Evolutionary conservation across 352 stramenopile genomes (phyloP), one percentile per base, ranked within the genome.

Genomic region (Phytophthora hybrid): DNA sequence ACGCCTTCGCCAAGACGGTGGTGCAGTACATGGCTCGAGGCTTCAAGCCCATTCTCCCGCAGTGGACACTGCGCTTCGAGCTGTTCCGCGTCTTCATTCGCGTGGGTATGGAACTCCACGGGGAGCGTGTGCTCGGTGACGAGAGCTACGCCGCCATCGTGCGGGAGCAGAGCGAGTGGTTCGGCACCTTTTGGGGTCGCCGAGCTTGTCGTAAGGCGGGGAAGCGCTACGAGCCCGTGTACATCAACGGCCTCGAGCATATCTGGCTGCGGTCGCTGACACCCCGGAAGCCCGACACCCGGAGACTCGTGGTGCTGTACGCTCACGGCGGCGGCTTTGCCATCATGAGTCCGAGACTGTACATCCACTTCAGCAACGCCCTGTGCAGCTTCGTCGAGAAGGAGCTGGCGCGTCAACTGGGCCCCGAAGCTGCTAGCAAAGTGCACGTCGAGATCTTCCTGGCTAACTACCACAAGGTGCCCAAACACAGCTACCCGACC

Each of bases 1-100:
- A 63, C 19, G 59, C 71, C 10, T 56, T 80, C 41, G 61, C 23
- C 26, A 71, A 67, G 47, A 80, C 74, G 14, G 41, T 75, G 5
- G 18, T 56, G 26, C 39, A 58, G 53, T 79, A 60, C 49, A 41
- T 79, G 1, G 62, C 57, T 16, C 74, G 80, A 21, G 78, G 78
- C 0, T 80, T 70, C 63, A 63, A 59, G 13, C 73, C 80, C 11
- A 52, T 64, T 31, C 84, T 85, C 54, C 59, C 67, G 3, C 62
- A 84, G 44, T 90, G 80, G 82, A 87, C 80, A 26, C 64, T 90
- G 37, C 31, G 55, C 1, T 90, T 81, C 29, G 82, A 87, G 63
- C 29, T 78, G 26, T 75, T 80, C 21, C 73, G 68, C 18, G 71
- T 69, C 21, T 54, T 85, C 52, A 61, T 81, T 39, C 54, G 59